Base-by-base conservation (phyloP, 1,139 yeast genomes). In the Geotrichum fermentans region DNA sequence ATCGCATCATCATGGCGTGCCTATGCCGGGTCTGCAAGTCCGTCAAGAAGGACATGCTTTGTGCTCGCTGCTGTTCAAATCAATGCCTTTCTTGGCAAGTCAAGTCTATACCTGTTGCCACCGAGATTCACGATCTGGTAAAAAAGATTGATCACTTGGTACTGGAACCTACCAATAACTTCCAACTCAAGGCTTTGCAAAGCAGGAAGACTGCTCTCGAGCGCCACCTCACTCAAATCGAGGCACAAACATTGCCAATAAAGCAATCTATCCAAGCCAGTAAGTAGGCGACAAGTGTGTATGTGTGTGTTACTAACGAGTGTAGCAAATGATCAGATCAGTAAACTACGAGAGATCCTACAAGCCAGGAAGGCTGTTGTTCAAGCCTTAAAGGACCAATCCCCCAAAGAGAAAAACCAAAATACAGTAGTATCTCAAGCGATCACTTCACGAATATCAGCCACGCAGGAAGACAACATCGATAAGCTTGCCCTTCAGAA, bases 21-120 rank as follows among this genome's bases (percentile, higher is more conserved):
- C 34, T 14, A 5, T 30, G 34, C n/a, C 7, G n/a, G 34, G n/a
- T 38, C 8, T 38, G 41, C 32, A 13, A 26, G 6, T 2, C 33
- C 21, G 21, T 21, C 32, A 38, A 38, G 20, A 4, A 14, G 14
- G 33, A 28, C 22, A 10, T 45, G 28, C 30, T 39, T 11, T 45
- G 48, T 17, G 33, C 43, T 2, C 26, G 48, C 11, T 45, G 48
- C 20, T 36, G 48, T 34, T 45, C 48, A 4, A 33, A 38, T 16
- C 24, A 16, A 26, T 17, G 38, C 13, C 34, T 45, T 16, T 35
- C 21, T 18, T 39, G 18, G 21, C 43, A 45, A 18, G 36, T 41
- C 34, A 39, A 45, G 26, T 16, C 14, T 10, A 21, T 45, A 13
- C 48, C 43, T 22, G 43, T 45, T n/a, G 21, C 28, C 24, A 32